Conservation (phyloP, 2,329 filamentous ascomycete species). For the Dactylellina leptospora region DNA sequence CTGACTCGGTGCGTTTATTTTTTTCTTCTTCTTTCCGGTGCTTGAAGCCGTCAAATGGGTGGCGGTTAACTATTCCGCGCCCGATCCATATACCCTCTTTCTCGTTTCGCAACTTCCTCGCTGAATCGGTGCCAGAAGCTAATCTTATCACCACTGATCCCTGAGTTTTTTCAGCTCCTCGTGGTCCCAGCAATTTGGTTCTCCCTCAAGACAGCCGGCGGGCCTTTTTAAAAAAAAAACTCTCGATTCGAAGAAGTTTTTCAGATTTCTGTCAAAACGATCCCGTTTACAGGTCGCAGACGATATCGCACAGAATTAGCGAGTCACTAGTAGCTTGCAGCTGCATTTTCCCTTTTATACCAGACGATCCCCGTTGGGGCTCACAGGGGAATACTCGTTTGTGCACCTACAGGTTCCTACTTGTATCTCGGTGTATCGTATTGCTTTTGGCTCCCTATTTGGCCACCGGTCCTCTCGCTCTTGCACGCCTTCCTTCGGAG, state of each 20-base stretch:
- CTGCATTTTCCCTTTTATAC: conserved; percentile 26
- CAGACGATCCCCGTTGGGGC: conserved; percentile 13
- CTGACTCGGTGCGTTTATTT: no score
- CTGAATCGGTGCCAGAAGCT: conserved; percentile 33
- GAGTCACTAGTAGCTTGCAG: conserved; percentile 14
- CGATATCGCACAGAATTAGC: neutral
- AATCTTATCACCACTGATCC: conserved; percentile 31
- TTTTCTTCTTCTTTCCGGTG: neutral
- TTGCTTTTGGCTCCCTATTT: conserved; percentile 1
- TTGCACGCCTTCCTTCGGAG: conserved; percentile 20
- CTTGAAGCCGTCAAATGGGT: neutral
- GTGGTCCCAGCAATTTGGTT: conserved; percentile 11
- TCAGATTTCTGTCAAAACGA: conserved; percentile 3
- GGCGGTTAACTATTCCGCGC: conserved; percentile 3
- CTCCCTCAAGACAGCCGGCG: conserved; percentile 1
- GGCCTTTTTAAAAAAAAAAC: conserved; percentile 12
- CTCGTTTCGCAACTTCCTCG: conserved; percentile 23
- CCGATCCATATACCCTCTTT: conserved; percentile 42
- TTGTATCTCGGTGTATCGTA: conserved; percentile 21
- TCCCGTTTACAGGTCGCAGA: neutral
- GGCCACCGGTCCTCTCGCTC: neutral
- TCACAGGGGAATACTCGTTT: conserved; percentile 14
- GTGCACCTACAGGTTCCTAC: conserved; percentile 11
- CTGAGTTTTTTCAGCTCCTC: neutral
- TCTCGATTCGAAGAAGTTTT: neutral